A percentile compares a stretch with the other conserved stretches of the same genome.
These are phyloP conservation scores for Vitis cinerea DNA, from an alignment of 164 flowering plant species.

Conservation along the genomic window DNA sequence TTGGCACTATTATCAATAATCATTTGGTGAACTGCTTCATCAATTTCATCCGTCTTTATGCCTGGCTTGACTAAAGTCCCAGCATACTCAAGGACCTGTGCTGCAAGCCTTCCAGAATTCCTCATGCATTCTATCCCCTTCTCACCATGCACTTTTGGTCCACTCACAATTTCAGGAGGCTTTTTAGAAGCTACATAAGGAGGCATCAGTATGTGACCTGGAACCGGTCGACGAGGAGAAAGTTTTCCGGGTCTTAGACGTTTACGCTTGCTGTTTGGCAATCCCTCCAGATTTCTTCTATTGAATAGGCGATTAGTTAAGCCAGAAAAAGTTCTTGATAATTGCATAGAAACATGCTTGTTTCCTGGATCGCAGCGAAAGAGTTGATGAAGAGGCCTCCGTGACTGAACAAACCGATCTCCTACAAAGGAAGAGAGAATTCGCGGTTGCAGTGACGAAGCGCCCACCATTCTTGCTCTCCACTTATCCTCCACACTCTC, in stretches of 20 bases:
- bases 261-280: slow-evolving; percentile 37
- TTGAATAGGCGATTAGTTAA: slow-evolving; percentile 60
- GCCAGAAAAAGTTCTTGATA: slow-evolving; percentile 56
- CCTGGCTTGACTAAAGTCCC: slow-evolving; percentile 78
- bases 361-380: slow-evolving; percentile 40
- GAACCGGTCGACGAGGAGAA: slow-evolving; percentile 85
- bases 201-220: slow-evolving; percentile 70
- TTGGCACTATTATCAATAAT: too few species aligned
- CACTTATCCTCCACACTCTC: not conserved
- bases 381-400: slow-evolving; percentile 25
- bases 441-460: slow-evolving; percentile 23
- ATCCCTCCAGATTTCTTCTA: slow-evolving; percentile 45
- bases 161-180: slow-evolving; percentile 69
- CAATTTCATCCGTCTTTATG: too few species aligned
- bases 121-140: slow-evolving; percentile 87
- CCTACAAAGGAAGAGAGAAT: slow-evolving; percentile 40
- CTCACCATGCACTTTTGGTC: slow-evolving; percentile 82
- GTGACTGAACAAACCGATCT: slow-evolving; percentile 23
- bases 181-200: slow-evolving; percentile 61
- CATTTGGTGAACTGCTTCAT: too few species aligned
- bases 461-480: slow-evolving; percentile 9
- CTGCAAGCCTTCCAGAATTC: slow-evolving; percentile 94
- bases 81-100: slow-evolving; percentile 89
- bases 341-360: slow-evolving; percentile 44
- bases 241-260: slow-evolving; percentile 76